Evolutionary conservation across 371 early-diverging fungal genomes (phyloP), one percentile per base, ranked within the genome.

Genomic region (Rhizopus arrhizus): DNA sequence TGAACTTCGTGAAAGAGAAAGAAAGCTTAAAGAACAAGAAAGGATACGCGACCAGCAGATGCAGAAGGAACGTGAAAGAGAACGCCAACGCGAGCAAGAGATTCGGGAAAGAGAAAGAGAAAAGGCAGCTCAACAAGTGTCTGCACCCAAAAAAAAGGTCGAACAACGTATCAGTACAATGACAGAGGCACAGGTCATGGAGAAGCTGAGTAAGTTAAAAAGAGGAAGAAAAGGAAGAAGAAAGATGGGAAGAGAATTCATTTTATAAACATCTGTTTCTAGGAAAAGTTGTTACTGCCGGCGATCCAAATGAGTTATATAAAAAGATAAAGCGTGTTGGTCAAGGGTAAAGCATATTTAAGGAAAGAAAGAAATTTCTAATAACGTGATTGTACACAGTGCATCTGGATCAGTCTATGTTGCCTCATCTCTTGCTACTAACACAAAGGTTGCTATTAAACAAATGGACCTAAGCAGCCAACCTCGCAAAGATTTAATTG

Each of bases 351-450:
- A 43, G 7, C 22, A 22, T 22, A 22, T 22, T 22, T 22, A 13
- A 29, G 10, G 10, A 5, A 31, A 8, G 42, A 32, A 6, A 34
- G 2, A 47, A 12, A 50, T 7, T 35, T 13, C 29, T 34, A 22
- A 22, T 16, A n/a, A 8, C 5, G 13, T 5, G 10, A 15, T 29
- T 43, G 4, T 52, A 41, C n/a, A 5, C 68, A 90, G 95, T 69
- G 98, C 97, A 2, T 96, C 96, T 41, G 98, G 98, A 34, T 93
- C 93, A 15, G 98, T 98, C 38, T 98, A 91, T 78, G 87, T 93
- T 46, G 98, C 95, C n/a, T 77, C 77, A 38, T 81, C 85, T 32
- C 69, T 87, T 6, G 66, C 78, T 28, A 89, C 83, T 16, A 86
- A 87, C 53, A 78, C 84, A 53, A 80, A 83, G 58, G 95, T 98